phyloP scores from a whole-genome alignment of 805 yeast species.

The Pichia cabralensis region DNA sequence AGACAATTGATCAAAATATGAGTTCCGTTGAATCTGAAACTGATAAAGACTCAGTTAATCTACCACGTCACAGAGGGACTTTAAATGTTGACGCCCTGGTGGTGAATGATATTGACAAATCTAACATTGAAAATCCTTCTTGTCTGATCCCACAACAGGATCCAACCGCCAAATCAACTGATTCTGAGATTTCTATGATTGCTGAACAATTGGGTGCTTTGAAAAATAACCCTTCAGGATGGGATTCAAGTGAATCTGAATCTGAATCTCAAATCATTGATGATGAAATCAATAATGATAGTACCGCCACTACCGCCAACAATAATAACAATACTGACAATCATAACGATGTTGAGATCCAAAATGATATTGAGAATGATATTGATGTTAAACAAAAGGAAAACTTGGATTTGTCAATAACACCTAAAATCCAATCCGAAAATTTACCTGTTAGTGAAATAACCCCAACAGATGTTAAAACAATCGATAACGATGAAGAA shows the following conservation, averaged over 20 bases:
- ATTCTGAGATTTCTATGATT: no score
- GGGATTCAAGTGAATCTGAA: conserved; percentile 11
- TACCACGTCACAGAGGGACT: conserved; percentile 23
- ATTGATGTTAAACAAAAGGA: neutral
- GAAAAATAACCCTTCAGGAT: conserved; percentile 4
- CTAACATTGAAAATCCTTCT: no score
- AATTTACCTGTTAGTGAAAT: neutral
- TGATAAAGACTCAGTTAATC: no score
- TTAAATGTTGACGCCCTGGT: conserved; percentile 21
- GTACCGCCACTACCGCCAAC: no score
- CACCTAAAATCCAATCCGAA: no score
- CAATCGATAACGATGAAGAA: no score
- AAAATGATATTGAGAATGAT: neutral
- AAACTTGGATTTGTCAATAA: neutral
- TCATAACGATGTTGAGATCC: neutral
- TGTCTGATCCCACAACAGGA: no score
- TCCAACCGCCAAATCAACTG: no score
- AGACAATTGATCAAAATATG: no score
- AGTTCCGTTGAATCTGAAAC: no score
- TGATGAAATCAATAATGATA: neutral
- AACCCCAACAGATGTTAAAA: neutral
- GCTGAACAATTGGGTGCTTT: conserved; percentile 1
- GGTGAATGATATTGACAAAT: no score
- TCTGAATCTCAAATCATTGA: conserved; percentile 1
- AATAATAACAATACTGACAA: no score